Evolutionary conservation across 2,329 filamentous ascomycete species (phyloP), one percentile per base, ranked within the genome.

Genomic region (Raffaelea arxii): DNA sequence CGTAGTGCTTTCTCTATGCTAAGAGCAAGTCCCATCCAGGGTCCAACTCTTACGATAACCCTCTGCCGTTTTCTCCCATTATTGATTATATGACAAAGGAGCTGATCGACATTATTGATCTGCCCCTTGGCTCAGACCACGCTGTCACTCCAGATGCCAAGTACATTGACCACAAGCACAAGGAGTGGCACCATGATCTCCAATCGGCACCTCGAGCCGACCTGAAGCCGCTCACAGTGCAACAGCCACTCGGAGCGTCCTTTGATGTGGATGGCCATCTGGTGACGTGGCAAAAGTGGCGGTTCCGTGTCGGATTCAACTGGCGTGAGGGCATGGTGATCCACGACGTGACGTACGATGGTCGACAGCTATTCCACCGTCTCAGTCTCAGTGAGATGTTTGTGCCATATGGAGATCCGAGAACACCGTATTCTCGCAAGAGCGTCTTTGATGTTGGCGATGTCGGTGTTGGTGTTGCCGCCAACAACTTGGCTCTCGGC

Each of bases 401-500:
- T 2, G 78, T 84, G 0, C 44, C 44, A 5, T 86, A 85, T 53
- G 79, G 68, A 3, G 82, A 85, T 54, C 78, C 78, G 1, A 72
- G 82, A 2, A 63, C 71, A 1, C 82, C 81, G 0, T 86, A 77
- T 57, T 78, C 82, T 45, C 72, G 80, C 36, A 86, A 87, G 58
- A 77, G 80, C 47, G 82, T 82, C 1, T 86, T 86, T 54, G 82
- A 86, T 54, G 76, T 86, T 49, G 83, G 83, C 7, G 82, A 86
- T 49, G 78, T 74, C 11, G 82, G 82, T 9, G 75, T 77, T 22
- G 83, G 82, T 2, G 71, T 76, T 42, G 76, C 72, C 41, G 77
- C 79, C 19, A 86, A 87, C 59, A 83, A 84, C 49, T 69, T 88
- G 2, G 66, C 70, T 10, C 68, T 86, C 0, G 82, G 82, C 14